Evolutionary conservation across 805 yeast genomes (phyloP), one percentile per base, ranked within the genome.

Genomic region (Wickerhamomyces kurtzmanii): DNA sequence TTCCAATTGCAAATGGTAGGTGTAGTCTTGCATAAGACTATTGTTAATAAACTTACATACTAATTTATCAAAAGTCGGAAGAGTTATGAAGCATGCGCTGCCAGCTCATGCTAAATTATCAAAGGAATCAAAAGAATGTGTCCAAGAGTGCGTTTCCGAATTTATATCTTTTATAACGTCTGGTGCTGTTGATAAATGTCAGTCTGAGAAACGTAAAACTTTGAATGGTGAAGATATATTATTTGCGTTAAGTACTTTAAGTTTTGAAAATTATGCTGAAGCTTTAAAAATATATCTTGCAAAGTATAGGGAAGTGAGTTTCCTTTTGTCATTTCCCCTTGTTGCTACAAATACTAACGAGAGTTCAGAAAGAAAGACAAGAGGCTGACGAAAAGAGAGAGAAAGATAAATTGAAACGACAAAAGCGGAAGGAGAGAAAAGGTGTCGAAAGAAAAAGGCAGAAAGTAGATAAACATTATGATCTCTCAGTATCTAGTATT

Each of bases 141-240:
- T 80, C 67, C 91, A 81, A 45, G 89, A 81, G 42, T 80, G 89
- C 55, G 89, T 79, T 1, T 70, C 81, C 17, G 93, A 81, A 52
- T 79, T 80, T 45, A 80, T 81, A 12, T 77, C 87, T 1, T 81
- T 81, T 51, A 71, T 81, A 15, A 81, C 93, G 1, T 75, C 85
- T 28, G 87, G 79, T 44, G 85, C 89, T 2, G 75, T 77, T 20
- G 93, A 81, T 42, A 68, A 75, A 41, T 79, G 87, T 43, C 55
- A 69, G n/a, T 57, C 75, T 14, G 89, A 79, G 36, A 79, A 76
- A 48, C 57, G 93, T 24, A 81, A 81, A 49, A 79, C 89, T 1
- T 64, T 81, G 20, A 80, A 78, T 41, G 91, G 91, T 10, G 91
- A 81, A 46, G 93, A 81, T 43, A 73, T 81, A 2, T 53, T 81